Evolutionary conservation across 257 asterid species (phyloP), one percentile per base, ranked within the genome.

Genomic region (Solanum chilense): DNA sequence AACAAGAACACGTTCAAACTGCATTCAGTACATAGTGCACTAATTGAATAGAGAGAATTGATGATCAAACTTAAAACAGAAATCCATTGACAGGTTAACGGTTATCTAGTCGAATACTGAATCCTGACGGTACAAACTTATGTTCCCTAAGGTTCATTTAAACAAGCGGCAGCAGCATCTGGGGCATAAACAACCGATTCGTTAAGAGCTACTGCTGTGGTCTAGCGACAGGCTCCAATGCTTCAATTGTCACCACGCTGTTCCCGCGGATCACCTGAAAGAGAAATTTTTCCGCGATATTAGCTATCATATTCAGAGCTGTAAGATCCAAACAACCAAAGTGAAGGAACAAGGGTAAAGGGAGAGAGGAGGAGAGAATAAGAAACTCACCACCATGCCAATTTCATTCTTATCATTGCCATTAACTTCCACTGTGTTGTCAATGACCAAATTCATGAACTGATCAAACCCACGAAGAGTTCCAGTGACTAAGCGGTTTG

Each of bases 241-340:
- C 99, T 93, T 96, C 99, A 71, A 96, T 98, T 10, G 99, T 96
- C 49, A 96, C 98, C 88, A 96, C 98, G 37, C 99, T 96, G 87
- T 94, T 96, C 33, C 99, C 98, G 84, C 98, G 91, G 83, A 96
- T 94, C 58, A 96, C 98, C 99, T 96, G 92, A 88, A 89, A 56
- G 5, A 82, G 25, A 84, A 39, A 85, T 41, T 62, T 83, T 23
- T 49, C 64, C 66, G 88, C 78, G 82, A 87, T 44, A 77, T 77
- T 6, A 25, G 49, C 62, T 7, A 31, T 15, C 2, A 14, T 4
- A 42, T n/a, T 42, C 23, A 77, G n/a, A 42, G 39, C 31, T 77
- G 9, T 25, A 27, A 25, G 39, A n/a, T 25, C 35, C 5, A 37
- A 78, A 12, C 41, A 73, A 52, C 7, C 11, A 58, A 16, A 87